Conservation (phyloP, 768 basidiomycete species). For the Suillus decipiens region DNA sequence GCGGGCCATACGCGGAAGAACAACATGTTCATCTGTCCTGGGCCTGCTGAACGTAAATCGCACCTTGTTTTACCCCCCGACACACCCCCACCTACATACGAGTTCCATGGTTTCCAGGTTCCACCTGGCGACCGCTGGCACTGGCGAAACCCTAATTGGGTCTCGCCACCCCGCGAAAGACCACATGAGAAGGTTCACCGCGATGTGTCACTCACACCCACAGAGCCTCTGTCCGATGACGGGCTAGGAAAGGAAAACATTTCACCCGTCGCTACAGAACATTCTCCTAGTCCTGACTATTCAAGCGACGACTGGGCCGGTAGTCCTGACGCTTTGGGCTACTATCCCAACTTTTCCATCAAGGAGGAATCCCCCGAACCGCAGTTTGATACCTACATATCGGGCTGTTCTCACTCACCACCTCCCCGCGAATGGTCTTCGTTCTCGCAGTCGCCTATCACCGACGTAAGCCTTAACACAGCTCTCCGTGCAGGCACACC, state of each 20-base stretch:
- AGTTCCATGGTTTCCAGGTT: slow-evolving; percentile 25
- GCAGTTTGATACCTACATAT: slow-evolving; percentile 15
- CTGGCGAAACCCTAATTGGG: slow-evolving; percentile 37
- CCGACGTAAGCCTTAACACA: slow-evolving; percentile 27
- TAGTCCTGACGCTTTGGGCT: not conserved
- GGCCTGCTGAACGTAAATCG: slow-evolving; percentile 21
- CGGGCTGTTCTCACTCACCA: slow-evolving; percentile 20
- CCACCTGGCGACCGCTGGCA: slow-evolving; percentile 35
- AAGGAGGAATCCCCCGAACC: slow-evolving; percentile 15
- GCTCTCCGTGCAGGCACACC: slow-evolving; percentile 33
- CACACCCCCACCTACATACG: slow-evolving; percentile 27
- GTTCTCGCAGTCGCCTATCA: slow-evolving; percentile 26
- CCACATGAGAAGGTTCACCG: not conserved
- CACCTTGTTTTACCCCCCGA: slow-evolving; percentile 30
- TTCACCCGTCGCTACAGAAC: not conserved
- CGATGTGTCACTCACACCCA: slow-evolving; percentile 28
- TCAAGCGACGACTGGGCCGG: slow-evolving; percentile 11
- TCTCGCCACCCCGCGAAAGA: slow-evolving; percentile 31
- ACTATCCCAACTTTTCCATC: slow-evolving; percentile 5
- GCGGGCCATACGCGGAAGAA: slow-evolving; percentile 35
- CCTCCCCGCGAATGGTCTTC: slow-evolving; percentile 30
- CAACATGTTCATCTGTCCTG: slow-evolving; percentile 32
- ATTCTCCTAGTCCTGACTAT: slow-evolving; percentile 13
- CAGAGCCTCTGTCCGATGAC: slow-evolving; percentile 31
- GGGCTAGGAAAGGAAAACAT: slow-evolving; percentile 8